Conservation (phyloP, 1,139 yeast genomes). For the Suhomyces coccinellae region DNA sequence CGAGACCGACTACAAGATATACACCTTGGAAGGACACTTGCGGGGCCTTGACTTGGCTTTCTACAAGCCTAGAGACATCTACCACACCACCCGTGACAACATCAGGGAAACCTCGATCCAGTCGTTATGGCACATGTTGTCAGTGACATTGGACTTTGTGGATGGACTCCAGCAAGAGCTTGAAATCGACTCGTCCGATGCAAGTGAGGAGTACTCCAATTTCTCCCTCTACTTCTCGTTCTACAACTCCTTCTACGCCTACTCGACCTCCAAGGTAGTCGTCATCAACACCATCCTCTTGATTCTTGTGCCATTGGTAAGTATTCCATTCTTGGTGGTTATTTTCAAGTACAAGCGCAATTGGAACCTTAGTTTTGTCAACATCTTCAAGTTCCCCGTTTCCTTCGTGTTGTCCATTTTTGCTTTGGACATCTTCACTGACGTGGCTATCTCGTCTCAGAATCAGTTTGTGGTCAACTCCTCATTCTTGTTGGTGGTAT, state of each 20-base stretch:
- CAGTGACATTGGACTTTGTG: conserved; percentile 62
- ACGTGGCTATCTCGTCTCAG: conserved; percentile 28
- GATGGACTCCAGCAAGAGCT: conserved; percentile 40
- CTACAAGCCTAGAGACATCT: conserved; percentile 71
- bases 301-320: conserved; percentile 54
- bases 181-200: conserved; percentile 34
- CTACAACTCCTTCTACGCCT: conserved; percentile 56
- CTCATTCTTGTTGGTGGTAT: conserved; percentile 36
- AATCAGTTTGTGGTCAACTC: conserved; percentile 66
- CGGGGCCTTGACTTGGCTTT: conserved; percentile 77
- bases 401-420: conserved; percentile 47
- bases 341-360: conserved; percentile 46
- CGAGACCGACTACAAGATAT: conserved; percentile 84
- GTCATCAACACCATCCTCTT: conserved; percentile 51
- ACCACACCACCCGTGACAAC: conserved; percentile 77
- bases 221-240: conserved; percentile 65
- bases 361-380: conserved; percentile 47
- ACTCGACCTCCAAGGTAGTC: conserved; percentile 50
- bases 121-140: conserved; percentile 82
- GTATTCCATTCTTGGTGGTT: conserved; percentile 49
- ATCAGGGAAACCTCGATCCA: conserved; percentile 62
- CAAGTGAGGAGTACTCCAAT: conserved; percentile 20
- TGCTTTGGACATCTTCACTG: conserved; percentile 36
- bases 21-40: conserved; percentile 58
- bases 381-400: conserved; percentile 54